Percentiles rank a stretch among this genome's conserved stretches.
These are phyloP conservation scores for Scheffersomyces ergatensis DNA, from an alignment of 805 yeast genomes.

Conservation along the genomic window DNA sequence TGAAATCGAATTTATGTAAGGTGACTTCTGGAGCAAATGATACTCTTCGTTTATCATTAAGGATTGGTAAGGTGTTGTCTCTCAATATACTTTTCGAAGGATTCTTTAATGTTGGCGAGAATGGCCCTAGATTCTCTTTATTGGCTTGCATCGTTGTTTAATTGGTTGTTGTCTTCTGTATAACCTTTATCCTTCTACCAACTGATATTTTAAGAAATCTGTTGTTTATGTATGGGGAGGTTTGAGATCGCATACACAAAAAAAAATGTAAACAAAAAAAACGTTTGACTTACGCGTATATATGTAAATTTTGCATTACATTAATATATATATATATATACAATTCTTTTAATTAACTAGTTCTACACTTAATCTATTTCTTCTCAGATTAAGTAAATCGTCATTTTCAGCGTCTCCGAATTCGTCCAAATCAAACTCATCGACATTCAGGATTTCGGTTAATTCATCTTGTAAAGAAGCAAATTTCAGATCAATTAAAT, in stretches of 20 bases:
- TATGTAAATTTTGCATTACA: too few relatives aligned
- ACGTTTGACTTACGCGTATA: too few relatives aligned
- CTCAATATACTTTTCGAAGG: slow-evolving; percentile 18
- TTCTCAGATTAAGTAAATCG: slow-evolving; percentile 6
- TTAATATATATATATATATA: too few relatives aligned
- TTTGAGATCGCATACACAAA: too few relatives aligned
- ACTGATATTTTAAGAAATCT: too few relatives aligned
- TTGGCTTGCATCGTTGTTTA: neutral
- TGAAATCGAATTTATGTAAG: slow-evolving; percentile 51
- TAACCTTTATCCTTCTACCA: too few relatives aligned
- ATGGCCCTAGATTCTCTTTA: neutral
- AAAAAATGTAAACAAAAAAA: too few relatives aligned
- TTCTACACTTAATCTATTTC: slow-evolving; percentile 27
- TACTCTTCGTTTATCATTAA: slow-evolving; percentile 48
- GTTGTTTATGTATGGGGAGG: too few relatives aligned
- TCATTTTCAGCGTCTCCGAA: neutral
- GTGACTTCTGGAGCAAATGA: slow-evolving; percentile 78
- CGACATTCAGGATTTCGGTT: slow-evolving; percentile 3
- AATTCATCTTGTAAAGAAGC: slow-evolving; percentile 14
- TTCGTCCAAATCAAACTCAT: slow-evolving; percentile 24
- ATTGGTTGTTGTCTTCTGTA: too few relatives aligned
- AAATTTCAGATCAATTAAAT: slow-evolving; percentile 26
- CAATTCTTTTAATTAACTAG: slow-evolving; percentile 21
- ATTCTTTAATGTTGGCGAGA: neutral
- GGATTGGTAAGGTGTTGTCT: slow-evolving; percentile 20